Evolutionary conservation across 2,329 filamentous ascomycete genomes (phyloP).

Genomic region (Colletotrichum incanum): DNA sequence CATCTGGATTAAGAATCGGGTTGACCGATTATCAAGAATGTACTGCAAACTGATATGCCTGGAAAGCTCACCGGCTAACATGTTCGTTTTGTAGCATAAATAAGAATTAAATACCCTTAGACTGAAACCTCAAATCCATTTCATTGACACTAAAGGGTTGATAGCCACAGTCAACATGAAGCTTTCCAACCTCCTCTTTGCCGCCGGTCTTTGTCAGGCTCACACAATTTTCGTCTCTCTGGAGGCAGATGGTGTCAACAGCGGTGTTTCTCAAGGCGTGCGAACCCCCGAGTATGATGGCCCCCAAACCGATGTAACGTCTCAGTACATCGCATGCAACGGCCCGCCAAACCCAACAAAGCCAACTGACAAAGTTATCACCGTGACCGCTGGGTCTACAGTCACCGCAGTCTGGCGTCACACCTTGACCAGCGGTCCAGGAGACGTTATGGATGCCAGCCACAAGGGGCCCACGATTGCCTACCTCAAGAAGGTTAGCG

Average conservation of each 20-base stretch:
- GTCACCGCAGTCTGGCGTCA: slow-evolving; percentile 69
- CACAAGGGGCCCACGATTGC: slow-evolving; percentile 68
- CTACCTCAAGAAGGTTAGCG: slow-evolving; percentile 70
- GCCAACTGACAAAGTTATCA: slow-evolving; percentile 62
- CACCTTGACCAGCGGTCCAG: slow-evolving; percentile 58
- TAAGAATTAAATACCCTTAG: background rate
- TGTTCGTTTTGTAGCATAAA: background rate
- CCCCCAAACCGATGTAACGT: slow-evolving; percentile 60
- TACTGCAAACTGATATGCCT: background rate
- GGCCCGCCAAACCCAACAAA: slow-evolving; percentile 65
- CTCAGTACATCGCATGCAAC: slow-evolving; percentile 67
- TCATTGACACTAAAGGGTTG: background rate
- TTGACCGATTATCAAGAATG: background rate
- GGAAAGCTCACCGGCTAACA: background rate
- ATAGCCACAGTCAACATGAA: slow-evolving; percentile 42
- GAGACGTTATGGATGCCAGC: slow-evolving; percentile 67
- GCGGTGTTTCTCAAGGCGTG: slow-evolving; percentile 64
- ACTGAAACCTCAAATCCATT: fast-evolving
- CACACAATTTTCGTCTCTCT: slow-evolving; percentile 64
- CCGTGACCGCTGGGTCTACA: slow-evolving; percentile 61
- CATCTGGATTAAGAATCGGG: background rate
- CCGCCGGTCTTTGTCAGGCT: slow-evolving; percentile 49
- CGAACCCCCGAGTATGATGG: slow-evolving; percentile 67
- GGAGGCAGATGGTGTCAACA: slow-evolving; percentile 62
- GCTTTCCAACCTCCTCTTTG: slow-evolving; percentile 47